These are phyloP conservation scores for Backusella tarrabulga DNA, from an alignment of 192 early-diverging fungal species.

Conservation along the genomic window DNA sequence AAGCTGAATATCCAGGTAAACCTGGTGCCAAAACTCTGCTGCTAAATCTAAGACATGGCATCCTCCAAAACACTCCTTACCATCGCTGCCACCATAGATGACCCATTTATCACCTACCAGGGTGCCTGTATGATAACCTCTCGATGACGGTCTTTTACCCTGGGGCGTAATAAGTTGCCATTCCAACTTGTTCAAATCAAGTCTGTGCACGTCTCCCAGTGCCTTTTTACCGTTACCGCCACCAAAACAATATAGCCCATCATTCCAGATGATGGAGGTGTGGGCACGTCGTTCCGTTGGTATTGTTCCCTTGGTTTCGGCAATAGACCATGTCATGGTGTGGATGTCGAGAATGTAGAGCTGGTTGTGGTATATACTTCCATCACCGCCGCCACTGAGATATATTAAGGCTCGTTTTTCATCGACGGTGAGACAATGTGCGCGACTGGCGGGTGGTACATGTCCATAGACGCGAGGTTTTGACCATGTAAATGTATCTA, in stretches of 20 bases:
- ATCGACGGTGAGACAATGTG: slow-evolving; percentile 72
- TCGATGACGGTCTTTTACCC: slow-evolving; percentile 59
- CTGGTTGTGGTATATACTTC: slow-evolving; percentile 75
- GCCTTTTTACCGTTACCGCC: slow-evolving; percentile 90
- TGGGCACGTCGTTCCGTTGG: slow-evolving; percentile 80
- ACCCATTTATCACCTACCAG: slow-evolving; percentile 77
- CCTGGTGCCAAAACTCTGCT: slow-evolving; percentile 58
- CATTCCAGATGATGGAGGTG: slow-evolving; percentile 69
- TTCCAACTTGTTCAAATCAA: slow-evolving; percentile 44
- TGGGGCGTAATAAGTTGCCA: slow-evolving; percentile 63
- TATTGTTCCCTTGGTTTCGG: slow-evolving; percentile 43
- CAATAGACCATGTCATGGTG: slow-evolving; percentile 66
- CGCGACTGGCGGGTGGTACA: slow-evolving; percentile 75
- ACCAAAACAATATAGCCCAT: slow-evolving; percentile 76
- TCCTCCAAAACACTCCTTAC: slow-evolving; percentile 72
- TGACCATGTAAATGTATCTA: slow-evolving; percentile 82
- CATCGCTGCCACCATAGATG: slow-evolving; percentile 85
- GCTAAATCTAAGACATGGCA: slow-evolving; percentile 59
- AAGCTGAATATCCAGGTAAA: slow-evolving; percentile 57
- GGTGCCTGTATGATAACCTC: slow-evolving; percentile 88
- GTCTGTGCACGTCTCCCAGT: slow-evolving; percentile 73
- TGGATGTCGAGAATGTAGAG: slow-evolving; percentile 77
- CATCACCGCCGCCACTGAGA: slow-evolving; percentile 87
- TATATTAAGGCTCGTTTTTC: slow-evolving; percentile 54
- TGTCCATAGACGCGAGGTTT: slow-evolving; percentile 66